Percentiles rank a stretch among this genome's conserved stretches.
These are phyloP conservation scores for Xeromyces bisporus DNA, from an alignment of 495 filamentous ascomycete species.

Conservation along the genomic window DNA sequence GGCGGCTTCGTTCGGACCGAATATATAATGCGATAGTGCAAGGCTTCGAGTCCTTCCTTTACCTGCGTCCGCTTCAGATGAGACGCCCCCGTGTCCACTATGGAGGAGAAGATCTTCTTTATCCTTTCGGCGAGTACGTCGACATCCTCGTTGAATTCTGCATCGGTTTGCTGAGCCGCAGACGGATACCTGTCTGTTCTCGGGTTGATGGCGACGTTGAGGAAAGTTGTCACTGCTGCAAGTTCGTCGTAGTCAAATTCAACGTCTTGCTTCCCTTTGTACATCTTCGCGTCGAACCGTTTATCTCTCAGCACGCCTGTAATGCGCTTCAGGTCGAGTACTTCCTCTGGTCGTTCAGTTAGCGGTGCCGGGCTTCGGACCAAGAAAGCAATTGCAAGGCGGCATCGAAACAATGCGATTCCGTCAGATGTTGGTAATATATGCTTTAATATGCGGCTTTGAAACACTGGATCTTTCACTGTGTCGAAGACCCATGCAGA, in stretches of 20 bases:
- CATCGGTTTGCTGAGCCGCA: conserved; percentile 18
- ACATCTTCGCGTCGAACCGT: conserved; percentile 28
- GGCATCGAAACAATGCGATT: conserved; percentile 44
- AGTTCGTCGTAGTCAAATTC: conserved; percentile 54
- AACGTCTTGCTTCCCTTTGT: conserved; percentile 10
- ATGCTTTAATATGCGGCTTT: conserved; percentile 40
- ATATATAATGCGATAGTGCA: conserved; percentile 54
- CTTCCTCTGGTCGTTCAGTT: conserved; percentile 20
- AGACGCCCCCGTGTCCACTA: conserved; percentile 57
- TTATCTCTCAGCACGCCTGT: conserved; percentile 33
- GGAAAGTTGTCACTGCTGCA: conserved; percentile 40
- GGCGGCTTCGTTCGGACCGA: conserved; percentile 50
- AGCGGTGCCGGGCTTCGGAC: conserved; percentile 35
- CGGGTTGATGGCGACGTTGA: conserved; percentile 59
- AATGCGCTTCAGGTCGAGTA: conserved; percentile 35
- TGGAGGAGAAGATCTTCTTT: conserved; percentile 48
- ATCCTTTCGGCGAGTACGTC: conserved; percentile 48
- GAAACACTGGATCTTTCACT: conserved; percentile 33
- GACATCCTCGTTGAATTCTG: conserved; percentile 47
- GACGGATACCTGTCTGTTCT: conserved; percentile 25
- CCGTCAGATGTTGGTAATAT: conserved; percentile 37
- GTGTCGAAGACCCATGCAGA: conserved; percentile 34
- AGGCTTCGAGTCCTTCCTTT: conserved; percentile 51
- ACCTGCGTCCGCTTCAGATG: conserved; percentile 55
- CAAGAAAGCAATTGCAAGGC: conserved; percentile 59